Base-by-base conservation (phyloP, 176 grass and related monocot genomes). In the Elymus sibiricus region DNA sequence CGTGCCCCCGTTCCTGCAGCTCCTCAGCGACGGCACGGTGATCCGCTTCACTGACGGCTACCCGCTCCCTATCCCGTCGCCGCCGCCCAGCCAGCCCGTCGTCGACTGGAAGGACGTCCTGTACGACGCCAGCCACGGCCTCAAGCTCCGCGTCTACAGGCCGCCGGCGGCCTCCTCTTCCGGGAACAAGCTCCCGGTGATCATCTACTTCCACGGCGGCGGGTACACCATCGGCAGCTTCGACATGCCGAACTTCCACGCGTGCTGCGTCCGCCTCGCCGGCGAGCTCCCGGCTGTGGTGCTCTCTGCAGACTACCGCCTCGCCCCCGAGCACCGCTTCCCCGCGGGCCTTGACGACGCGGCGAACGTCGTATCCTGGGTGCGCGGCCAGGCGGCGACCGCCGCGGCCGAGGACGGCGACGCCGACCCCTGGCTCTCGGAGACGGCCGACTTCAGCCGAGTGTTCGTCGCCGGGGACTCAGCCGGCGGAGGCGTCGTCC, bases 231-330 rank as follows among this genome's bases (percentile, higher is more conserved):
- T 84, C 44, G 85, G 80, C 67, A 75, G 75, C 75, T 87, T 74
- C 75, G 21, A 8, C 14, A 11, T 79, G 42, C 56, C 85, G 9
- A 83, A 59, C 67, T 43, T 68, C 74, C 89, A 90, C 75, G 22
- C 21, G 3, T 87, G 75, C 35, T 83, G 89, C 58, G 66, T 84
- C 67, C 89, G 85, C 80, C 35, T 87, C 7, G 43, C 89, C 67
- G 46, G 37, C 44, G 85, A 87, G 44, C 80, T 90, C 46, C 85
- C 85, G 1, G 77, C 88, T 46, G 4, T 93, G 71, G 90, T 80
- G n/a, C 38, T 92, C 65, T 97, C 93, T 21, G 86, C 89, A 26
- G 75, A 86, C 64, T 95, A 95, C 79, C 91, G 88, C 31, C 91
- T 90, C 68, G 91, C 88, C 19, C 94, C 91, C 13, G 91, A 95